Percentiles rank a stretch among this genome's conserved stretches.
These are phyloP conservation scores for Talaromyces sp. DNA, from an alignment of 2,329 filamentous ascomycete species.

Conservation along the genomic window DNA sequence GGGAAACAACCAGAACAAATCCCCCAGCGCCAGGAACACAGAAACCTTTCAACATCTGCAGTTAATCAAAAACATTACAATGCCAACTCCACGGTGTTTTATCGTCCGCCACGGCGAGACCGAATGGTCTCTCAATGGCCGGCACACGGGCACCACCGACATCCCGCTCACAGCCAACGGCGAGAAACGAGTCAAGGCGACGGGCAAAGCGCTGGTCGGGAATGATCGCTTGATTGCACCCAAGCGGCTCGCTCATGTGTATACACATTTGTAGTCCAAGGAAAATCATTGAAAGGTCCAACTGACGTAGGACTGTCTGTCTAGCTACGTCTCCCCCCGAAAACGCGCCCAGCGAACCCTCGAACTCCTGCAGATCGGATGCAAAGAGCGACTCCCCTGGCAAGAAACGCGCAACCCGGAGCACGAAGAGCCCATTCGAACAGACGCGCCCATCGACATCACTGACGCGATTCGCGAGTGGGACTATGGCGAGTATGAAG, in stretches of 20 bases:
- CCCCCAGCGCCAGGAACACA: background rate
- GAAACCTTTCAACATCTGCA: background rate
- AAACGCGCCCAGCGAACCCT: constrained; percentile 80
- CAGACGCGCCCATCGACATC: constrained; percentile 58
- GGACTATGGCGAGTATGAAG: constrained; percentile 86
- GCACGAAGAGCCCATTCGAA: constrained; percentile 40
- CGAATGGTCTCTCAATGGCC: constrained; percentile 84
- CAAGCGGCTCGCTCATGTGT: constrained; percentile 76
- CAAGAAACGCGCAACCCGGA: constrained; percentile 27
- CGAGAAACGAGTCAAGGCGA: constrained; percentile 68
- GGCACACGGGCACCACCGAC: constrained; percentile 80
- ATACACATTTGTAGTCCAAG: constrained; percentile 23
- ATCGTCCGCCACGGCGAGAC: constrained; percentile 89
- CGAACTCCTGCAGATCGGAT: constrained; percentile 74
- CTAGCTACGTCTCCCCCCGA: constrained; percentile 79
- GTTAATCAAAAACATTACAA: constrained; percentile 11
- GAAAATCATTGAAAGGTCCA: background rate
- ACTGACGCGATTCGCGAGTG: constrained; percentile 69
- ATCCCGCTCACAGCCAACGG: constrained; percentile 79
- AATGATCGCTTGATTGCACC: constrained; percentile 80
- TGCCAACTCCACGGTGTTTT: constrained; percentile 66
- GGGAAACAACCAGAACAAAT: no score
- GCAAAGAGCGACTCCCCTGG: constrained; percentile 68
- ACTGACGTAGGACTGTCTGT: background rate
- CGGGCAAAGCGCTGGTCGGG: constrained; percentile 78